phyloP scores from a whole-genome alignment of 2,329 filamentous ascomycete species.

The Aspergillus tubingensis region DNA sequence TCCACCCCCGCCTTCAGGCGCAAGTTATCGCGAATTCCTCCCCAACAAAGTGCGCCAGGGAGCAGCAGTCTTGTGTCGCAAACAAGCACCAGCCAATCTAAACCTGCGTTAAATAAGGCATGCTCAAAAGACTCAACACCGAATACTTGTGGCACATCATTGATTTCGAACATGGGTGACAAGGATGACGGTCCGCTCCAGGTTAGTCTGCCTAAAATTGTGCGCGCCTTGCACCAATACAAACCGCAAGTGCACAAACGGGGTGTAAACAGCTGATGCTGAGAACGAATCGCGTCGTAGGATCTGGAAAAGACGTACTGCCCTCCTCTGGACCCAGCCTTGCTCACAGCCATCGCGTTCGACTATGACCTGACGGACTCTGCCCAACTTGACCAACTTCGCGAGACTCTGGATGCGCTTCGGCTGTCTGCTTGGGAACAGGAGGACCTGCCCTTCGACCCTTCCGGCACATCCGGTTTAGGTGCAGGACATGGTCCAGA shows the following conservation, averaged over 20 bases:
- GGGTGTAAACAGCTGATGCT: not conserved
- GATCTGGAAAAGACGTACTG: slow-evolving; percentile 68
- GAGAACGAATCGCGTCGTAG: slow-evolving; percentile 21
- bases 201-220: slow-evolving; percentile 13
- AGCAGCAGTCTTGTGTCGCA: not conserved
- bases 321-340: slow-evolving; percentile 72
- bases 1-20: not conserved
- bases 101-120: slow-evolving; percentile 13
- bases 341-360: slow-evolving; percentile 72
- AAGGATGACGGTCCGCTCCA: slow-evolving; percentile 14
- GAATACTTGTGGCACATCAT: slow-evolving; percentile 16
- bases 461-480: slow-evolving; percentile 66
- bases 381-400: slow-evolving; percentile 56
- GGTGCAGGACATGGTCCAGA: slow-evolving; percentile 27
- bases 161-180: slow-evolving; percentile 29
- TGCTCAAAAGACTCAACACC: slow-evolving; percentile 18
- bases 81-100: not conserved
- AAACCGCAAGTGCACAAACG: not conserved
- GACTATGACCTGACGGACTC: slow-evolving; percentile 68
- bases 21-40: not conserved
- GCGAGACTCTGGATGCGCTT: slow-evolving; percentile 64
- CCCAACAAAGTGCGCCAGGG: not conserved
- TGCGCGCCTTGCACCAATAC: not conserved
- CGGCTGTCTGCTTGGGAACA: slow-evolving; percentile 72
- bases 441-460: slow-evolving; percentile 67